phyloP scores from a whole-genome alignment of 768 basidiomycete species.

The Boletus rex-veris region DNA sequence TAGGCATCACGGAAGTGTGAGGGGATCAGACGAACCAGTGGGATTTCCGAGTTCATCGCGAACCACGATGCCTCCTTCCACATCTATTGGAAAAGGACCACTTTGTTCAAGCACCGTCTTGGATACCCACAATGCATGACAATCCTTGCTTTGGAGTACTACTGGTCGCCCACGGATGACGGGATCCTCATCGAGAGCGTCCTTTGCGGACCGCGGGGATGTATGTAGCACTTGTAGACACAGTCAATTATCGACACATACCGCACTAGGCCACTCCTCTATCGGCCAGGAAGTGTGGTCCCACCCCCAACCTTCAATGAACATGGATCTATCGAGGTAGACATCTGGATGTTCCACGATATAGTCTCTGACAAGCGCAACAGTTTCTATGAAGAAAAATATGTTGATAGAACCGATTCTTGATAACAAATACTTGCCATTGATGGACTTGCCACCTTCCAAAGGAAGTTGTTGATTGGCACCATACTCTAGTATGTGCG shows the following conservation, averaged over 20 bases:
- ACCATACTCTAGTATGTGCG: too few relatives aligned
- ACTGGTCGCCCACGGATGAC: slow-evolving; percentile 67
- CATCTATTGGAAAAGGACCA: slow-evolving; percentile 57
- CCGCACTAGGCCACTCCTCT: slow-evolving; percentile 64
- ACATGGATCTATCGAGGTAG: slow-evolving; percentile 29
- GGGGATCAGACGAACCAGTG: slow-evolving; percentile 49
- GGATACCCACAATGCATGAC: slow-evolving; percentile 88
- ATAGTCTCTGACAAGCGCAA: slow-evolving; percentile 41
- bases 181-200: slow-evolving; percentile 40
- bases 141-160: slow-evolving; percentile 80
- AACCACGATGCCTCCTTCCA: slow-evolving; percentile 81
- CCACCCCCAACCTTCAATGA: slow-evolving; percentile 80
- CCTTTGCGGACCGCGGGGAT: too few relatives aligned
- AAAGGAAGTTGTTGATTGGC: too few relatives aligned
- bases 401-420: too few relatives aligned
- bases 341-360: slow-evolving; percentile 58
- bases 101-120: slow-evolving; percentile 53
- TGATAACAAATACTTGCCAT: too few relatives aligned
- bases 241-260: slow-evolving; percentile 31
- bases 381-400: slow-evolving; percentile 45
- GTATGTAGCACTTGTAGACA: too few relatives aligned
- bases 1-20: slow-evolving; percentile 1
- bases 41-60: slow-evolving; percentile 64
- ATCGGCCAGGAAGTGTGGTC: slow-evolving; percentile 66
- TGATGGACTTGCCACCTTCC: too few relatives aligned